phyloP scores from a whole-genome alignment of 768 basidiomycete species.

The Paxillus rubicundulus region DNA sequence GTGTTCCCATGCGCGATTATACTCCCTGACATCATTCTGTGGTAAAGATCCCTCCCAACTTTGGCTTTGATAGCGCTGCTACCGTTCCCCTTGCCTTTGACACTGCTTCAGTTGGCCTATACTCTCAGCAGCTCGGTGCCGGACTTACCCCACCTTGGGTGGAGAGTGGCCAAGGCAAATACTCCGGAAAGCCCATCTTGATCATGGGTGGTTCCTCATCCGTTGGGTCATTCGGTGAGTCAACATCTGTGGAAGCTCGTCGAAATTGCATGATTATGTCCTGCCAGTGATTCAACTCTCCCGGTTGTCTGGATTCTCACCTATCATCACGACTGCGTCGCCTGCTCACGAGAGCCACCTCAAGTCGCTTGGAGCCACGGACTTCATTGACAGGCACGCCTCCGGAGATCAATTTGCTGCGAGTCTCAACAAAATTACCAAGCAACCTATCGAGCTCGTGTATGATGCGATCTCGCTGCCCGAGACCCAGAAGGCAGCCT shows the following conservation, averaged over 20 bases:
- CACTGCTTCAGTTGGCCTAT: constrained; percentile 49
- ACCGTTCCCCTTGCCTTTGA: constrained; percentile 47
- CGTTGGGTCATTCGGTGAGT: constrained; percentile 46
- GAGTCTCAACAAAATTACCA: constrained; percentile 26
- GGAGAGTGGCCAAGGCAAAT: constrained; percentile 33
- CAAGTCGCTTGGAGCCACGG: constrained; percentile 39
- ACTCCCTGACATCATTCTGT: constrained; percentile 3
- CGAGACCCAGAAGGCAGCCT: constrained; percentile 36
- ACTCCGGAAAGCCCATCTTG: constrained; percentile 41
- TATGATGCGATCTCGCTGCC: constrained; percentile 33
- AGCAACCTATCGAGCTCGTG: constrained; percentile 15
- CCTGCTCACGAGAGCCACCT: constrained; percentile 28
- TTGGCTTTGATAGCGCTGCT: constrained; percentile 44
- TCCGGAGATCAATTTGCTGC: constrained; percentile 11
- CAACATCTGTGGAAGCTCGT: neutral
- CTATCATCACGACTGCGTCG: constrained; percentile 41
- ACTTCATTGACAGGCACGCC: constrained; percentile 36
- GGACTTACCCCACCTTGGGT: constrained; percentile 39
- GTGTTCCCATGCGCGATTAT: neutral
- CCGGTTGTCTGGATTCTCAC: constrained; percentile 38
- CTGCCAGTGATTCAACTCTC: constrained; percentile 40
- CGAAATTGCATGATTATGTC: neutral
- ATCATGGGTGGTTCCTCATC: constrained; percentile 49
- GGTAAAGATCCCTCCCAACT: constrained; percentile 41
- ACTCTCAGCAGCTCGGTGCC: constrained; percentile 36